A percentile compares a stretch with the other conserved stretches of the same genome.
Conservation (phyloP, 257 asterid genomes). For the Striga asiatica region DNA sequence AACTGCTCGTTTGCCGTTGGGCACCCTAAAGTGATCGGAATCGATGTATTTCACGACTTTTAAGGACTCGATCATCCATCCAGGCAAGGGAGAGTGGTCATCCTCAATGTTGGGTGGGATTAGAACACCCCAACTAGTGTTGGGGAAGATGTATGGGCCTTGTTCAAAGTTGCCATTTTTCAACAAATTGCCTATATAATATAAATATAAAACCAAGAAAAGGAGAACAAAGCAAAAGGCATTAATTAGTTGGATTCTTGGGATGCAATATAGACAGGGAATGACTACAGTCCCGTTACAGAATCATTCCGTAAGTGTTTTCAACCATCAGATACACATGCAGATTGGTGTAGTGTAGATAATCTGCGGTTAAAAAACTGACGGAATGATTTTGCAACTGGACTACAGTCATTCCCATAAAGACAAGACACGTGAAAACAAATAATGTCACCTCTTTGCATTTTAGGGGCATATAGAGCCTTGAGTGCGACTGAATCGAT, state of each 20-base stretch:
- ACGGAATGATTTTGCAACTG: no score
- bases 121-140: slow-evolving; percentile 52
- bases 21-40: slow-evolving; percentile 51
- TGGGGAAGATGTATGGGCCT: slow-evolving; percentile 70
- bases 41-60: slow-evolving; percentile 81
- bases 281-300: no score
- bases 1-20: slow-evolving; percentile 57
- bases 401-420: no score
- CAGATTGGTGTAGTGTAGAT: no score
- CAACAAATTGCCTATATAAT: slow-evolving; percentile 42
- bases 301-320: no score
- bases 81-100: slow-evolving; percentile 70
- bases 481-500: slow-evolving; percentile 67
- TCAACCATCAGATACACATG: no score
- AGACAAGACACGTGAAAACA: neutral
- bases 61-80: slow-evolving; percentile 76
- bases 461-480: slow-evolving; percentile 32
- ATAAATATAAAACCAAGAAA: neutral
- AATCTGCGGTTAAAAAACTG: no score
- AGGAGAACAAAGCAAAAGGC: neutral
- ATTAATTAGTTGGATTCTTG: neutral
- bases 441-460: slow-evolving; percentile 27
- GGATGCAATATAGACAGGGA: neutral
- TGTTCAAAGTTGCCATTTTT: slow-evolving; percentile 84
- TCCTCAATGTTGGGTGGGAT: slow-evolving; percentile 75